Evolutionary conservation across 495 filamentous ascomycete genomes (phyloP).

Genomic region (Saxophila tyrrhenica): DNA sequence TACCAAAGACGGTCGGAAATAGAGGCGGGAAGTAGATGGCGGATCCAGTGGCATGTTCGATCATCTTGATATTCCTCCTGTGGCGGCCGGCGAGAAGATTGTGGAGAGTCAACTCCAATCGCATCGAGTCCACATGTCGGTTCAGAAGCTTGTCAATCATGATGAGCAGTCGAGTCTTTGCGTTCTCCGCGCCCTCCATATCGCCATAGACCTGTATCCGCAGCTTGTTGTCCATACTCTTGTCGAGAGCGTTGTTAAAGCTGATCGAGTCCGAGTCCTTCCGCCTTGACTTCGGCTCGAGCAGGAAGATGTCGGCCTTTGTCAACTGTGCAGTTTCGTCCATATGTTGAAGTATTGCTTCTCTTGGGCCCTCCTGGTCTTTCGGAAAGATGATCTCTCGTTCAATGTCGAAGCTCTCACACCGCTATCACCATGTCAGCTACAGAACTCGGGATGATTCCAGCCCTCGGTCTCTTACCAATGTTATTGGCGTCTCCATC

Average conservation of each 20-base stretch:
- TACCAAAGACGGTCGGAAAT: slow-evolving; percentile 80
- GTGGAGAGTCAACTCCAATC: slow-evolving; percentile 78
- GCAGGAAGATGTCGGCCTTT: slow-evolving; percentile 89
- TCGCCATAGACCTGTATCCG: slow-evolving; percentile 91
- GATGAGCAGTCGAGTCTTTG: slow-evolving; percentile 89
- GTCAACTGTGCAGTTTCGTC: slow-evolving; percentile 73
- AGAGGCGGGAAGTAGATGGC: slow-evolving; percentile 96
- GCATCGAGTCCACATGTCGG: slow-evolving; percentile 68
- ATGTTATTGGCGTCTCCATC: slow-evolving; percentile 72
- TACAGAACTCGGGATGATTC: slow-evolving; percentile 1
- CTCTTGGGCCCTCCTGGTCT: slow-evolving; percentile 50
- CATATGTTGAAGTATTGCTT: slow-evolving; percentile 69
- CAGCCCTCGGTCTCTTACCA: slow-evolving; percentile 48
- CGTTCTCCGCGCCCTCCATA: slow-evolving; percentile 88
- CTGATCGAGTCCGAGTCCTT: slow-evolving; percentile 40
- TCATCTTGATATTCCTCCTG: slow-evolving; percentile 91
- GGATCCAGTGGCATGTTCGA: slow-evolving; percentile 85
- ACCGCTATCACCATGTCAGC: slow-evolving; percentile 49
- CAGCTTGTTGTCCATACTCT: slow-evolving; percentile 64
- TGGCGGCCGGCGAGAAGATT: slow-evolving; percentile 81
- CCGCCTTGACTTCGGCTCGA: slow-evolving; percentile 55
- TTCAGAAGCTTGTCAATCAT: slow-evolving; percentile 92
- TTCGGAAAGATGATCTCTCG: slow-evolving; percentile 72
- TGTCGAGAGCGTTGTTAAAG: slow-evolving; percentile 58
- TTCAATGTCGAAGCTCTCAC: slow-evolving; percentile 84